phyloP scores from a whole-genome alignment of 2,329 filamentous ascomycete genomes.

The Fusarium setosum region DNA sequence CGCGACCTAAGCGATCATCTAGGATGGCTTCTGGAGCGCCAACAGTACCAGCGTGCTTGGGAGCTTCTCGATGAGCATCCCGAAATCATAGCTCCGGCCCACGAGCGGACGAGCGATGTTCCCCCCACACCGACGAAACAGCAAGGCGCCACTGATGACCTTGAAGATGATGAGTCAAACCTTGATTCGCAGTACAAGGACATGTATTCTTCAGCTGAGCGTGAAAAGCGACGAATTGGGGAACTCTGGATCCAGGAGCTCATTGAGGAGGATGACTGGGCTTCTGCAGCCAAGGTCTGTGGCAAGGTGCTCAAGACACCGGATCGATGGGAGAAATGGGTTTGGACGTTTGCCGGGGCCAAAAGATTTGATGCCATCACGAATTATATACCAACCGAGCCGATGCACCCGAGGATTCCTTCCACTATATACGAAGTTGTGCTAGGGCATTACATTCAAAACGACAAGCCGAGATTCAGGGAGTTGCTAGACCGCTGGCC shows the following conservation, averaged over 20 bases:
- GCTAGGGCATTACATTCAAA: constrained; percentile 87
- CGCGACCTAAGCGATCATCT: constrained; percentile 88
- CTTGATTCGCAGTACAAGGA: constrained; percentile 69
- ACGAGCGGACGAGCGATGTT: constrained; percentile 54
- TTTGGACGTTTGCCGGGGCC: constrained; percentile 89
- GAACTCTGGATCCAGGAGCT: constrained; percentile 94
- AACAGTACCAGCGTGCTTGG: constrained; percentile 89
- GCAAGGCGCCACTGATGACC: constrained; percentile 64
- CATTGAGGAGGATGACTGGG: constrained; percentile 80
- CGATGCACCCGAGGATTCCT: constrained; percentile 82
- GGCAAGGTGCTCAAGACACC: constrained; percentile 85
- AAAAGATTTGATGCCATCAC: constrained; percentile 92
- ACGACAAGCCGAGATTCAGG: constrained; percentile 79
- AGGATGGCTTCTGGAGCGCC: constrained; percentile 84
- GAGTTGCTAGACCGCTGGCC: constrained; percentile 87
- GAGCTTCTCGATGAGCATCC: constrained; percentile 89
- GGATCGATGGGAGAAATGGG: constrained; percentile 93
- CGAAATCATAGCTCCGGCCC: constrained; percentile 67
- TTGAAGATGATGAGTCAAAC: constrained; percentile 75
- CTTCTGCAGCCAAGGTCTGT: constrained; percentile 80
- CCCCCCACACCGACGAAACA: constrained; percentile 56
- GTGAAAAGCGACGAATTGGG: constrained; percentile 90
- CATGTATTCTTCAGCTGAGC: constrained; percentile 76
- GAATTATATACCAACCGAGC: constrained; percentile 80
- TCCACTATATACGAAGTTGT: constrained; percentile 89